phyloP scores from a whole-genome alignment of 2,329 filamentous ascomycete genomes.

The Claviceps quebecensis region DNA sequence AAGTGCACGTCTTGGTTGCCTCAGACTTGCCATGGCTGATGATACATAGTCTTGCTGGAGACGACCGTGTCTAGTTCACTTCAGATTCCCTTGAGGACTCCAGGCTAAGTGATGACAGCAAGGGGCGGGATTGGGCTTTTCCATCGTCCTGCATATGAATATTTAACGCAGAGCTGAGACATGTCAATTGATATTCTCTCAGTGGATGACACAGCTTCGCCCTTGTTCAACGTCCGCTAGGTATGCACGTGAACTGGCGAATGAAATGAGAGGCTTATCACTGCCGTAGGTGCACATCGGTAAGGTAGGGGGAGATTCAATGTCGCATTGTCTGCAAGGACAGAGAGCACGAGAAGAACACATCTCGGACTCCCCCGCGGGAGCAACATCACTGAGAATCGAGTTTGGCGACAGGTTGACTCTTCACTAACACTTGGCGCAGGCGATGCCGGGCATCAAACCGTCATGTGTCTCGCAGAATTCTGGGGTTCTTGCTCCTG shows the following conservation, averaged over 20 bases:
- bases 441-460: not conserved
- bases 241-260: no score
- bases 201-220: not conserved
- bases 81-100: conserved; percentile 7
- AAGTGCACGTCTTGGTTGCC: conserved; percentile 7
- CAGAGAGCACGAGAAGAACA: no score
- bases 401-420: no score
- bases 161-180: not conserved
- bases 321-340: no score
- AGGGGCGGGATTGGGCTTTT: not conserved
- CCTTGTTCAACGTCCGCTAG: no score
- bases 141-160: not conserved
- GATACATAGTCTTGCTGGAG: conserved; percentile 15
- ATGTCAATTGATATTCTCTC: not conserved
- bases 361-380: no score
- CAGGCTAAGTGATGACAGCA: conserved; percentile 4
- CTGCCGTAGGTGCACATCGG: no score
- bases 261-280: no score
- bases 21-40: conserved; percentile 19
- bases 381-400: no score
- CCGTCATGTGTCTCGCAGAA: not conserved
- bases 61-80: conserved; percentile 20
- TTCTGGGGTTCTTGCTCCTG: not conserved
- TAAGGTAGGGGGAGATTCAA: no score
- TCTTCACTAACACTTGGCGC: no score